Evolutionary conservation across 78 protist species (phyloP).

Genomic region (Dictyostelium purpureum): DNA sequence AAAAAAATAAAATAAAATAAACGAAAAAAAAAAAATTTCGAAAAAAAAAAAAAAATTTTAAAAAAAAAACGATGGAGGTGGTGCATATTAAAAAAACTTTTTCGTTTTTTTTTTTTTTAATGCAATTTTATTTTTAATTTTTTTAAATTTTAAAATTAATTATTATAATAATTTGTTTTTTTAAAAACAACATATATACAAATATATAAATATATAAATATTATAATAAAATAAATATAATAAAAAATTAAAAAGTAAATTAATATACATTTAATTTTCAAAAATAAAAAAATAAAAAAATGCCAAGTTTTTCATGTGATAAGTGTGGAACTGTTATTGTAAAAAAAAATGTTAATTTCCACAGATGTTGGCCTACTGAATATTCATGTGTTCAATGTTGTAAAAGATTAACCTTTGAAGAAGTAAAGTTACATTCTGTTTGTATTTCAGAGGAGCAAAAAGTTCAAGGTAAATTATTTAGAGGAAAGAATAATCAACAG

Average conservation of each 20-base stretch:
- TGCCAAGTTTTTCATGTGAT: conserved; percentile 71
- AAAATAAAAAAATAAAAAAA: neutral
- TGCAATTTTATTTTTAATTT: neutral
- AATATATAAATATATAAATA: too few species aligned
- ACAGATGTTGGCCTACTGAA: neutral
- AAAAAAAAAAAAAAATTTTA: neutral
- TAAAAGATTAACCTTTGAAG: neutral
- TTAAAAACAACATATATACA: too few species aligned
- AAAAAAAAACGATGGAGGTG: neutral
- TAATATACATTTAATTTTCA: neutral
- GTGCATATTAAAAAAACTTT: neutral
- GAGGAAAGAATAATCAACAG: conserved; percentile 1
- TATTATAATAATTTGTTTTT: neutral
- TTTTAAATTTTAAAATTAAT: neutral
- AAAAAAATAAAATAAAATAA: neutral
- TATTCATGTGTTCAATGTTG: conserved; percentile 42
- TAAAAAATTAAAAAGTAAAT: too few species aligned
- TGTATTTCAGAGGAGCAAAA: conserved; percentile 50
- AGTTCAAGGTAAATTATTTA: conserved; percentile 12
- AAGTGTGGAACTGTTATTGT: conserved; percentile 21
- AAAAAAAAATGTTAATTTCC: conserved; percentile 1
- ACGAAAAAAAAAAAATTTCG: neutral
- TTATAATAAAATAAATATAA: too few species aligned
- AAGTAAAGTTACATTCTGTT: neutral
- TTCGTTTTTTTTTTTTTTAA: neutral